Evolutionary conservation across 2,329 filamentous ascomycete species (phyloP), one percentile per base, ranked within the genome.

Genomic region (Hyphodiscus sp.): DNA sequence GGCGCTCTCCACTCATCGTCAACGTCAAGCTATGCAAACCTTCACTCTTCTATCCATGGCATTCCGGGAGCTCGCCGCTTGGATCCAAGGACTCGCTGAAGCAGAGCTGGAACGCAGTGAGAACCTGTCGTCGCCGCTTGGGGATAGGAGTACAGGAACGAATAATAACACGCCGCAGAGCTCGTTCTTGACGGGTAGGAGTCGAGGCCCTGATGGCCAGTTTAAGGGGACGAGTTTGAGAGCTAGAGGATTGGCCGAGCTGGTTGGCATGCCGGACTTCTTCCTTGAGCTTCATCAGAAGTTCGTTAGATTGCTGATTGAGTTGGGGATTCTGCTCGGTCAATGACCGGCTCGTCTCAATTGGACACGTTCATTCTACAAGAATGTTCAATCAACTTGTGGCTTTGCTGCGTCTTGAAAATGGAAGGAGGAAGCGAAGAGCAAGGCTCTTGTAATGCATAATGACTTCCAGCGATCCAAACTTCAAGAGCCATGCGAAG

Each of bases 21-120:
- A 86, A 68, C 76, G 81, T 15, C 70, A 81, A 15, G 81, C 81
- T 45, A 84, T 87, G 78, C 83, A 84, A 67, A 77, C 81, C 0
- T 86, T 86, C 64, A 77, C 78, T 41, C 80, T 82, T 58, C 74
- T 86, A 29, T 79, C 82, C 2, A 71, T 75, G 1, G 81, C 80
- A 1, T 87, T 87, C 61, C 76, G 77, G n/a, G 80, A 84, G 47
- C 70, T 86, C 49, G 83, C 83, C 10, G 72, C 73, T 7, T 86
- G 83, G 80, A 86, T 87, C 48, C 82, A 85, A 67, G 74, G 77
- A 44, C 73, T 86, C 5, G 83, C 82, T 23, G 83, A 85, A 56
- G 73, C 74, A 1, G 82, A 86, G 65, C 80, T 82, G 9, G 81
- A 85, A 63, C 76, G 63, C 19, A 52, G 49, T 6, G 63, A 65